Conservation (phyloP, 306 rosid species). For the Castanopsis chinensis region DNA sequence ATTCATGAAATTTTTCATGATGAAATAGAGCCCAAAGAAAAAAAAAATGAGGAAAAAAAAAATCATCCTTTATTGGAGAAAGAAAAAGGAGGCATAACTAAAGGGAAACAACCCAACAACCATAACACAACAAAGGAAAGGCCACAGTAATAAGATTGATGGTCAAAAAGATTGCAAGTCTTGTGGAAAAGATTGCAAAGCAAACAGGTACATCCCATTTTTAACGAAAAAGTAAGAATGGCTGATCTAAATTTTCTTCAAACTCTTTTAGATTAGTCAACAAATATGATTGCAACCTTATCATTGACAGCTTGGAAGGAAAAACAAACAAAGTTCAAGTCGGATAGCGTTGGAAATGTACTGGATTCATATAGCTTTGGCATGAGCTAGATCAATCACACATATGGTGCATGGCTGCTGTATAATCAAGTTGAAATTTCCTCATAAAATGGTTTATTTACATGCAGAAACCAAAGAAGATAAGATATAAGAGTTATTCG, state of each 20-base stretch:
- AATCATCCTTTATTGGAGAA: constrained; percentile 27
- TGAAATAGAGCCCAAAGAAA: background rate
- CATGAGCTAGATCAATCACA: constrained; percentile 47
- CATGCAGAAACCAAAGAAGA: too few species aligned
- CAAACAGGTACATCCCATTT: constrained; percentile 40
- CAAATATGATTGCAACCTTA: constrained; percentile 60
- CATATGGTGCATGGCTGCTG: too few species aligned
- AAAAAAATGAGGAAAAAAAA: background rate
- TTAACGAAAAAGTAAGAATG: constrained; percentile 35
- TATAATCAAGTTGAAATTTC: too few species aligned
- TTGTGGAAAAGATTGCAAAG: constrained; percentile 54
- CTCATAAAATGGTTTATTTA: too few species aligned
- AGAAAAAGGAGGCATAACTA: constrained; percentile 26
- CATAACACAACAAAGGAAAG: constrained; percentile 46
- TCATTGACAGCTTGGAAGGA: constrained; percentile 53
- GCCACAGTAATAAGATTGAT: constrained; percentile 39
- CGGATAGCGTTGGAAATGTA: constrained; percentile 27
- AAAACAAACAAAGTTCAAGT: constrained; percentile 24
- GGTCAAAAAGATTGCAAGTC: constrained; percentile 64
- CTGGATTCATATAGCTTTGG: constrained; percentile 17
- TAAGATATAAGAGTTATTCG: too few species aligned
- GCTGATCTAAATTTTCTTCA: constrained; percentile 35
- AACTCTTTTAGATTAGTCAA: constrained; percentile 54
- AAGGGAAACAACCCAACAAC: constrained; percentile 43
- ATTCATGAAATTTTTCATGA: background rate